phyloP scores from a whole-genome alignment of 345 rosid species.

The Salix arbutifolia region DNA sequence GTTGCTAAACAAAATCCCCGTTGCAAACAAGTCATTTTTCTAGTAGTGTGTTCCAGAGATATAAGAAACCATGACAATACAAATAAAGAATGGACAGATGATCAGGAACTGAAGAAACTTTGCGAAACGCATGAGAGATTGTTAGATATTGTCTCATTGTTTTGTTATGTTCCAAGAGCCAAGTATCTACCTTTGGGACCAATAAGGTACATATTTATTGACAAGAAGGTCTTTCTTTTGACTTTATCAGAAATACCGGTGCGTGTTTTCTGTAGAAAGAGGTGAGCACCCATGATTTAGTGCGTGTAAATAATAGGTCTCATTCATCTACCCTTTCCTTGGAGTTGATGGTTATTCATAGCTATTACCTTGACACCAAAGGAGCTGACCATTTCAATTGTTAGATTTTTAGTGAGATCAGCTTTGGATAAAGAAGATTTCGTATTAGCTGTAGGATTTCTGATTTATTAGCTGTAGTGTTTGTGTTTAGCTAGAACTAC shows the following conservation, averaged over 20 bases:
- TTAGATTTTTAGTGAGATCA: too few relatives aligned
- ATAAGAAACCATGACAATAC: constrained; percentile 90
- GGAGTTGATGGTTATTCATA: not conserved
- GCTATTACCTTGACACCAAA: not conserved
- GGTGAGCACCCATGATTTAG: not conserved
- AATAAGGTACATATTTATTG: constrained; percentile 54
- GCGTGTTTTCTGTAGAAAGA: not conserved
- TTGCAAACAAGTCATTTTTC: too few relatives aligned
- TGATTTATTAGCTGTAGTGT: too few relatives aligned
- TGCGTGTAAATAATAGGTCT: not conserved
- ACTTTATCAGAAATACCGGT: not conserved
- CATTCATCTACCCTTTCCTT: not conserved
- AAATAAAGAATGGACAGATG: constrained; percentile 97
- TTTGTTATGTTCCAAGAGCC: constrained; percentile 90
- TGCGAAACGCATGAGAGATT: constrained; percentile 92
- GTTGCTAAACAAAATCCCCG: too few relatives aligned
- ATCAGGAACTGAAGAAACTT: constrained; percentile 86
- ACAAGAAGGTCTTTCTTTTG: not conserved
- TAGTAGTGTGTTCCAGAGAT: constrained; percentile 46
- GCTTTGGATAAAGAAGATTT: too few relatives aligned
- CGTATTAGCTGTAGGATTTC: too few relatives aligned
- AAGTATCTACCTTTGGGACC: constrained; percentile 96
- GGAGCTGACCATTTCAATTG: not conserved
- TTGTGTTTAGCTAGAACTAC: too few relatives aligned
- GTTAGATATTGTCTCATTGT: constrained; percentile 89